These are phyloP conservation scores for Microbotryum scabiosae DNA, from an alignment of 1,284 basidiomycete species.

Conservation along the genomic window DNA sequence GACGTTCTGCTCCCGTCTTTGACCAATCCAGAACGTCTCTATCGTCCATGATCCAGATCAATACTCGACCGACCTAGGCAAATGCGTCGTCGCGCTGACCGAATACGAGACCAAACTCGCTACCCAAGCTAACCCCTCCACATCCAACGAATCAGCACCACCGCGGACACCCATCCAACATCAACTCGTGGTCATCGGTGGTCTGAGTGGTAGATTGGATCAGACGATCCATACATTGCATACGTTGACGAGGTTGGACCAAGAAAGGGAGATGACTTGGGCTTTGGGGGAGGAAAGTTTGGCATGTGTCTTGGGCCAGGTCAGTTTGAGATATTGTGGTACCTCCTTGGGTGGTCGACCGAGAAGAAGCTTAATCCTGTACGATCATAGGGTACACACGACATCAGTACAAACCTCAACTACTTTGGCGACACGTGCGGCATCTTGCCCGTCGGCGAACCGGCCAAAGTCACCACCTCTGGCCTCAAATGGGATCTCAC, in stretches of 20 bases:
- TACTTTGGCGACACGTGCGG: constrained; percentile 83
- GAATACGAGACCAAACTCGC: constrained; percentile 41
- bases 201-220: constrained; percentile 81
- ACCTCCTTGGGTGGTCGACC: no score
- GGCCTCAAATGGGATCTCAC: constrained; percentile 82
- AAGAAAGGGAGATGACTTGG: constrained; percentile 54
- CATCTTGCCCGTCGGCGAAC: constrained; percentile 75
- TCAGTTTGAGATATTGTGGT: constrained; percentile 40
- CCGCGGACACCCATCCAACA: constrained; percentile 43
- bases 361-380: background rate
- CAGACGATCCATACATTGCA: constrained; percentile 89
- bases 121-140: constrained; percentile 3
- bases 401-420: constrained; percentile 61
- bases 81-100: constrained; percentile 63
- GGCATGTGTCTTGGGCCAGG: constrained; percentile 76
- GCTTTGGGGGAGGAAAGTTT: constrained; percentile 78
- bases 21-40: constrained; percentile 51
- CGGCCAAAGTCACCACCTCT: constrained; percentile 64
- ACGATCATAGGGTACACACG: constrained; percentile 60
- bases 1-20: background rate
- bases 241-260: constrained; percentile 70
- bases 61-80: constrained; percentile 88
- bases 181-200: constrained; percentile 73
- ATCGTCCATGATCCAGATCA: constrained; percentile 63
- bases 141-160: background rate